A percentile compares a stretch with the other conserved stretches of the same genome.
Evolutionary conservation across 2,329 filamentous ascomycete species (phyloP).

Genomic region (Lachnellula subtilissima): DNA sequence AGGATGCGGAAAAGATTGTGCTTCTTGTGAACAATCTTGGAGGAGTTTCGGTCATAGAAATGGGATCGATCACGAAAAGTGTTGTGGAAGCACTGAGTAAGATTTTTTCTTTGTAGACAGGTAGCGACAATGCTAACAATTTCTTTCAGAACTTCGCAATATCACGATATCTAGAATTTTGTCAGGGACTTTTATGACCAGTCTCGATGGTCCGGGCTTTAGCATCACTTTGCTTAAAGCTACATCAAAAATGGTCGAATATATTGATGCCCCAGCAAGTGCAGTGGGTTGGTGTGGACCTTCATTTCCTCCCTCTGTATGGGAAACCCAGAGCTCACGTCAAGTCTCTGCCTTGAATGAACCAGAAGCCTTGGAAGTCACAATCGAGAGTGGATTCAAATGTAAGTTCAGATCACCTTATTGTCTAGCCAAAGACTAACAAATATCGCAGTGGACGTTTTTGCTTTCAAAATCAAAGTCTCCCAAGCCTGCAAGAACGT

Average conservation of each 20-base stretch:
- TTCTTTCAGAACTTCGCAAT: constrained; percentile 25
- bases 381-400: too few relatives aligned
- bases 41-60: constrained; percentile 33
- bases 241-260: constrained; percentile 31
- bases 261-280: constrained; percentile 6
- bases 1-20: constrained; percentile 17
- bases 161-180: constrained; percentile 38
- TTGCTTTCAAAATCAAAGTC: too few relatives aligned
- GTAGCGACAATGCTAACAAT: background rate
- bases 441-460: too few relatives aligned
- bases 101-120: background rate
- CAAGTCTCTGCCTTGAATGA: too few relatives aligned
- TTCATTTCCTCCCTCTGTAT: too few relatives aligned
- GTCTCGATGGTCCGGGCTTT: constrained; percentile 49
- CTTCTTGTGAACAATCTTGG: constrained; percentile 19
- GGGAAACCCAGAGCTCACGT: too few relatives aligned
- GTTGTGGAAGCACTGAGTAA: constrained; percentile 32
- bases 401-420: too few relatives aligned
- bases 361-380: too few relatives aligned
- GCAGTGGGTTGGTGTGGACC: too few relatives aligned
- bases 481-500: constrained; percentile 16
- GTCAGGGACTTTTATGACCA: constrained; percentile 44
- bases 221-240: constrained; percentile 48
- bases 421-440: too few relatives aligned
- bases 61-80: constrained; percentile 41